phyloP scores from a whole-genome alignment of 2,329 filamentous ascomycete species.

The Cladophialophora chaetospira region DNA sequence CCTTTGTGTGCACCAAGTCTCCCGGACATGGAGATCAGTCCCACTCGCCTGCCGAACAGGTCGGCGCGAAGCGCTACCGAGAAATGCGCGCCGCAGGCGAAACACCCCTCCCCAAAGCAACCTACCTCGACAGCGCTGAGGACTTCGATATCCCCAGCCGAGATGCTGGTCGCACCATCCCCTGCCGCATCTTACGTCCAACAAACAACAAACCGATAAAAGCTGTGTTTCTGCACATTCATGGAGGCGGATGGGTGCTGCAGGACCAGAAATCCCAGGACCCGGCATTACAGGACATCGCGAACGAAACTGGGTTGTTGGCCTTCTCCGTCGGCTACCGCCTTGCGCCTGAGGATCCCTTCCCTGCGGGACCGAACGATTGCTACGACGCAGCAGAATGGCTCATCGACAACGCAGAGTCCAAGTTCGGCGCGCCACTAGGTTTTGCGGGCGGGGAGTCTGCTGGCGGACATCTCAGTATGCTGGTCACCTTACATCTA shows the following conservation, averaged over 20 bases:
- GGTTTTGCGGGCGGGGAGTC: slow-evolving; percentile 52
- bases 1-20: neutral
- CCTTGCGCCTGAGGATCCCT: slow-evolving; percentile 61
- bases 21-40: neutral
- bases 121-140: slow-evolving; percentile 49
- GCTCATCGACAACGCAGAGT: slow-evolving; percentile 51
- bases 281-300: slow-evolving; percentile 51
- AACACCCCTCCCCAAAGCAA: slow-evolving; percentile 52
- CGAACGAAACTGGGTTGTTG: slow-evolving; percentile 51
- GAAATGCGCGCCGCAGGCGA: slow-evolving; percentile 57
- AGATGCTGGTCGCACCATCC: slow-evolving; percentile 53
- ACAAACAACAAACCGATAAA: slow-evolving; percentile 44
- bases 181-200: slow-evolving; percentile 56
- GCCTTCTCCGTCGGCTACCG: slow-evolving; percentile 62
- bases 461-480: slow-evolving; percentile 55
- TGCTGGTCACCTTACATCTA: slow-evolving; percentile 52
- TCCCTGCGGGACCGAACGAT: slow-evolving; percentile 57
- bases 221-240: slow-evolving; percentile 58
- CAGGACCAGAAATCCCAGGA: slow-evolving; percentile 46
- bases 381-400: slow-evolving; percentile 60
- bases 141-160: slow-evolving; percentile 56
- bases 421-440: slow-evolving; percentile 46
- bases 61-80: slow-evolving; percentile 57
- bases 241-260: slow-evolving; percentile 53
- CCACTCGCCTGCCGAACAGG: slow-evolving; percentile 37